phyloP scores from a whole-genome alignment of 371 early-diverging fungal genomes.

The Apophysomyces sp. region DNA sequence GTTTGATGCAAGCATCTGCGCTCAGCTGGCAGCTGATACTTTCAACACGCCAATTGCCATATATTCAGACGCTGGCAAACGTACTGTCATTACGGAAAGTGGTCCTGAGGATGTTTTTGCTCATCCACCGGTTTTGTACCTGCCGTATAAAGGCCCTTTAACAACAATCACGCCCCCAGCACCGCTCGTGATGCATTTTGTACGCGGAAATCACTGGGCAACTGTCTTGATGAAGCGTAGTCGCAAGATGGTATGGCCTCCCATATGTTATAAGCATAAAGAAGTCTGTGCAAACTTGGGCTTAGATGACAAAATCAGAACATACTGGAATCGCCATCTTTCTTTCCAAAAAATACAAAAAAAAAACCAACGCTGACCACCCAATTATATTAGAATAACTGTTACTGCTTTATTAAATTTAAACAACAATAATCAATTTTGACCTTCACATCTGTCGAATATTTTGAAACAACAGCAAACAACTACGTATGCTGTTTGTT shows the following conservation, averaged over 20 bases:
- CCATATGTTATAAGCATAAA: not conserved
- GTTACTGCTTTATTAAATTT: too few relatives aligned
- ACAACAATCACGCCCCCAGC: not conserved
- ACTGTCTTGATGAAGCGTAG: not conserved
- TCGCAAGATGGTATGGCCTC: not conserved
- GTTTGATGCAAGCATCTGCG: too few relatives aligned
- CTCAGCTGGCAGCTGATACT: slow-evolving; percentile 9
- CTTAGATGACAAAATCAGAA: not conserved
- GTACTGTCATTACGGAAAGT: not conserved
- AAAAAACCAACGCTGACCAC: not conserved
- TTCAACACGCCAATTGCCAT: not conserved
- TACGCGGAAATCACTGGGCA: not conserved
- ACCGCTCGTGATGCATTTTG: not conserved
- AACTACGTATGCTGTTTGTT: too few relatives aligned
- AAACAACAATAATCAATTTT: too few relatives aligned
- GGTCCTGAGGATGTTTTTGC: not conserved
- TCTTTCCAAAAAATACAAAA: not conserved
- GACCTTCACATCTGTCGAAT: too few relatives aligned
- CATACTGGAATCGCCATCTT: not conserved
- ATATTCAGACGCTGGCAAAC: not conserved
- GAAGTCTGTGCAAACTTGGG: not conserved
- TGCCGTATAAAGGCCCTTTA: not conserved
- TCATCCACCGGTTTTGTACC: not conserved
- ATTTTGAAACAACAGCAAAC: too few relatives aligned
- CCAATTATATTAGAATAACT: not conserved